Conservation (phyloP, 2,329 filamentous ascomycete species). For the Aschersonia sp. region DNA sequence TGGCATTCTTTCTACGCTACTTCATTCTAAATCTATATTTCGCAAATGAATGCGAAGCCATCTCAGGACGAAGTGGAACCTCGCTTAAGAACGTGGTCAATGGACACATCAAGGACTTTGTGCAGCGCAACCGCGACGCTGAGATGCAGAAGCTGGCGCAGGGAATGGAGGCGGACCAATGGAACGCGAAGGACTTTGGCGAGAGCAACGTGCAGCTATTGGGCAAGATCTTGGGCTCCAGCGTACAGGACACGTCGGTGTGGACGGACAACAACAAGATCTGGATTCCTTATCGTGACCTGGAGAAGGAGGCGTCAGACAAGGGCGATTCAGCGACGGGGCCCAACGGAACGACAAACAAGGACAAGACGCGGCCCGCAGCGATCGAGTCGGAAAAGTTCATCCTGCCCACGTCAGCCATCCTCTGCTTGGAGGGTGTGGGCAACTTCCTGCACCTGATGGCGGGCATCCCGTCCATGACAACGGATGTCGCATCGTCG, state of each 20-base stretch:
- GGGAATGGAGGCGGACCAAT: slow-evolving; percentile 67
- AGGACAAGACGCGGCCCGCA: slow-evolving; percentile 56
- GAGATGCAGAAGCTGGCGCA: slow-evolving; percentile 64
- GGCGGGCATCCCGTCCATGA: slow-evolving; percentile 77
- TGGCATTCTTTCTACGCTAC: slow-evolving; percentile 63
- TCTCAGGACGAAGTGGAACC: slow-evolving; percentile 65
- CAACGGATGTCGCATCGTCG: slow-evolving; percentile 63
- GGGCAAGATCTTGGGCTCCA: slow-evolving; percentile 51
- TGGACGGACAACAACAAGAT: slow-evolving; percentile 51
- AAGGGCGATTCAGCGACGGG: slow-evolving; percentile 18
- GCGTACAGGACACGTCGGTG: slow-evolving; percentile 51
- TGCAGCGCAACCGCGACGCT: slow-evolving; percentile 53
- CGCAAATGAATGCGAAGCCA: slow-evolving; percentile 73
- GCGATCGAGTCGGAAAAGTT: slow-evolving; percentile 74
- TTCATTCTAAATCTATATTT: slow-evolving; percentile 73
- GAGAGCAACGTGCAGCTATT: slow-evolving; percentile 46
- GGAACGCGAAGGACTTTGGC: slow-evolving; percentile 64
- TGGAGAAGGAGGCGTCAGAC: slow-evolving; percentile 18
- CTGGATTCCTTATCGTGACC: slow-evolving; percentile 34
- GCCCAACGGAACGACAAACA: slow-evolving; percentile 31
- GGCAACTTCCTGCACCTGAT: slow-evolving; percentile 73
- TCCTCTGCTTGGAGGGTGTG: slow-evolving; percentile 68
- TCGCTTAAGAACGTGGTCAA: slow-evolving; percentile 69
- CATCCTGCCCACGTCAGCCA: slow-evolving; percentile 71
- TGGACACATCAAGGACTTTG: slow-evolving; percentile 67